A percentile compares a stretch with the other conserved stretches of the same genome.
Conservation (phyloP, 768 basidiomycete species). For the Leucosporidium scottii region DNA sequence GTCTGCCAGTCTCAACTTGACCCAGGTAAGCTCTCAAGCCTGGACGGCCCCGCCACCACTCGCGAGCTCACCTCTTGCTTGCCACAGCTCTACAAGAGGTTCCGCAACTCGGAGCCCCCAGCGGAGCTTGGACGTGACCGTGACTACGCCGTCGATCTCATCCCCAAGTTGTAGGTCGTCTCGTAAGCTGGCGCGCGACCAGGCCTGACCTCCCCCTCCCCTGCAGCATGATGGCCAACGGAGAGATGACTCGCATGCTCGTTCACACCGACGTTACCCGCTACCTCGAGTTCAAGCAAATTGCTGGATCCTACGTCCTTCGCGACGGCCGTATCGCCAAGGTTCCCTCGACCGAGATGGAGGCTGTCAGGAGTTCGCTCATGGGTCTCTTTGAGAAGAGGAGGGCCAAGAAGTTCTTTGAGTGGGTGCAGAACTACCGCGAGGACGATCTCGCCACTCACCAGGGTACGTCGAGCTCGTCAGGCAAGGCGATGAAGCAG, state of each 20-base stretch:
- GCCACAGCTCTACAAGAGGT: conserved; percentile 84
- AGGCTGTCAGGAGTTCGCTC: conserved; percentile 85
- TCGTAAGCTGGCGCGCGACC: too few relatives aligned
- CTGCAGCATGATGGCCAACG: conserved; percentile 76
- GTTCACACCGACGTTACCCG: conserved; percentile 98
- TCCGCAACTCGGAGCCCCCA: conserved; percentile 71
- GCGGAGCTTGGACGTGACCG: conserved; percentile 86
- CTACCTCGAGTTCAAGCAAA: conserved; percentile 99
- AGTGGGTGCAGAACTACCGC: conserved; percentile 88
- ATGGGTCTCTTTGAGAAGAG: conserved; percentile 99
- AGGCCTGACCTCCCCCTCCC: not conserved
- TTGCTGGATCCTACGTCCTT: conserved; percentile 95
- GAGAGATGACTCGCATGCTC: conserved; percentile 94
- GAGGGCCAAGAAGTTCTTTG: conserved; percentile 96
- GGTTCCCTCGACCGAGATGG: conserved; percentile 94
- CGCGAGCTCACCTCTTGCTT: not conserved
- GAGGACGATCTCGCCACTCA: conserved; percentile 94
- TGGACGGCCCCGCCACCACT: not conserved
- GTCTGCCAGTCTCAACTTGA: conserved; percentile 91
- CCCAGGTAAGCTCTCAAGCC: conserved; percentile 59
- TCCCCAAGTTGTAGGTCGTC: conserved; percentile 69
- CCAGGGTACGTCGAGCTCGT: conserved; percentile 57
- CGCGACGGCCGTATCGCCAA: conserved; percentile 95
- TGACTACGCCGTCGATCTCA: conserved; percentile 94
- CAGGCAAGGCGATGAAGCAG: not conserved